phyloP scores from a whole-genome alignment of 139 green algal species.

The Auxenochlorella pyrenoidosa region DNA sequence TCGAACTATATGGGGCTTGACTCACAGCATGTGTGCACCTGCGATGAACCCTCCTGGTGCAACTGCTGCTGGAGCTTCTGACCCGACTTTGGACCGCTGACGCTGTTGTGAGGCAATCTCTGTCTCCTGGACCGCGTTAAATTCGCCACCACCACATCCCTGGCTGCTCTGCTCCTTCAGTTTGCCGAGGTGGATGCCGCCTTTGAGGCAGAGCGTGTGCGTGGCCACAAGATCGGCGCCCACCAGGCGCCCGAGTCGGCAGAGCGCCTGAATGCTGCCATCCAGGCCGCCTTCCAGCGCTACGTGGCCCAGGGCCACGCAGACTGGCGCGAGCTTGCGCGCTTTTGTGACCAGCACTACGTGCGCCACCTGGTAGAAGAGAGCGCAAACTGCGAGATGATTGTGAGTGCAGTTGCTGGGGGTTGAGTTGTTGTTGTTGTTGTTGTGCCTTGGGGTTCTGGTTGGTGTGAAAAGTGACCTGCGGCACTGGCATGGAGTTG shows the following conservation, averaged over 20 bases:
- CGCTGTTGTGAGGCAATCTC: too few species aligned
- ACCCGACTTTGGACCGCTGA: too few species aligned
- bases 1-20: too few species aligned
- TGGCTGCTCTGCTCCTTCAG: background rate
- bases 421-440: background rate
- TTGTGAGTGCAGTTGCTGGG: conserved; percentile 18
- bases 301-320: background rate
- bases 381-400: conserved; percentile 50
- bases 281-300: background rate
- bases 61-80: too few species aligned
- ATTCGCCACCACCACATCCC: too few species aligned
- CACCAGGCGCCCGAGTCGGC: conserved; percentile 17
- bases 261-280: background rate
- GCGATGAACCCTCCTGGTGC: too few species aligned
- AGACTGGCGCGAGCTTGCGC: conserved; percentile 39
- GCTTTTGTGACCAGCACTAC: conserved; percentile 50
- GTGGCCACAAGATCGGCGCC: conserved; percentile 2
- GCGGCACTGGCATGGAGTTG: background rate
- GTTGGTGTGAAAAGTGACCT: background rate
- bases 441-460: background rate
- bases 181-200: conserved; percentile 1
- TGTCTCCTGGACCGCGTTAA: too few species aligned
- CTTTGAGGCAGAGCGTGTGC: background rate
- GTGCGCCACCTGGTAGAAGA: conserved; percentile 54
- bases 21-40: too few species aligned